phyloP scores from a whole-genome alignment of 306 rosid genomes.

The Crataegus laevigata region DNA sequence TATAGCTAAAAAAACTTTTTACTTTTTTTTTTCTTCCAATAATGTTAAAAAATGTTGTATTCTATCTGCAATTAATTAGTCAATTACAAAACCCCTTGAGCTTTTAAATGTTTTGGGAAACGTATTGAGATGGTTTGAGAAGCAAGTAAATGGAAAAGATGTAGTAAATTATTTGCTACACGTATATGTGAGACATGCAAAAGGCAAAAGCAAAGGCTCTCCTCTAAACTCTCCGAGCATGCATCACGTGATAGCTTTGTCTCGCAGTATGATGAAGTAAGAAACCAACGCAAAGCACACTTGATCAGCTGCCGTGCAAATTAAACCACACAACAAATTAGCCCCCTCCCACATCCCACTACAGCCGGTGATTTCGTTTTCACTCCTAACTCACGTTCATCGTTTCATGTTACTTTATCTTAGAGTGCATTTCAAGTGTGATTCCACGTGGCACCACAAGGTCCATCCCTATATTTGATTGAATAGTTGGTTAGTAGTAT shows the following conservation, averaged over 20 bases:
- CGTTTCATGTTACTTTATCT: not conserved
- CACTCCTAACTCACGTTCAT: not conserved
- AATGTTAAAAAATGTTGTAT: no score
- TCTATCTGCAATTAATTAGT: not conserved
- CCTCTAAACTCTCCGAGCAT: not conserved
- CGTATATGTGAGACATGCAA: not conserved
- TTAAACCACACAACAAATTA: not conserved
- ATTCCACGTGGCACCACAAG: slow-evolving; percentile 11
- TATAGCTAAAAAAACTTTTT: no score
- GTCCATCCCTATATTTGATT: not conserved
- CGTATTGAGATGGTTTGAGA: slow-evolving; percentile 4
- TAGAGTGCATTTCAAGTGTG: slow-evolving; percentile 20
- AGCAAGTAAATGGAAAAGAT: not conserved
- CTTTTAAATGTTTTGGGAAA: not conserved
- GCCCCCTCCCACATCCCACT: not conserved
- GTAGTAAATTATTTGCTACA: not conserved
- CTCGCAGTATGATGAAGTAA: not conserved
- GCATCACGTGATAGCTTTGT: slow-evolving; percentile 13
- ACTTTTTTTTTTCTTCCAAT: no score
- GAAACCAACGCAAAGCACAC: not conserved
- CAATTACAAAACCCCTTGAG: not conserved
- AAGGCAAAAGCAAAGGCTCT: slow-evolving; percentile 1
- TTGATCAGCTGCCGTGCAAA: not conserved
- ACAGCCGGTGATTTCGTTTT: not conserved
- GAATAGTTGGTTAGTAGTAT: not conserved